These are phyloP conservation scores for Scytalidium lignicola DNA, from an alignment of 2,329 filamentous ascomycete species.

Conservation along the genomic window DNA sequence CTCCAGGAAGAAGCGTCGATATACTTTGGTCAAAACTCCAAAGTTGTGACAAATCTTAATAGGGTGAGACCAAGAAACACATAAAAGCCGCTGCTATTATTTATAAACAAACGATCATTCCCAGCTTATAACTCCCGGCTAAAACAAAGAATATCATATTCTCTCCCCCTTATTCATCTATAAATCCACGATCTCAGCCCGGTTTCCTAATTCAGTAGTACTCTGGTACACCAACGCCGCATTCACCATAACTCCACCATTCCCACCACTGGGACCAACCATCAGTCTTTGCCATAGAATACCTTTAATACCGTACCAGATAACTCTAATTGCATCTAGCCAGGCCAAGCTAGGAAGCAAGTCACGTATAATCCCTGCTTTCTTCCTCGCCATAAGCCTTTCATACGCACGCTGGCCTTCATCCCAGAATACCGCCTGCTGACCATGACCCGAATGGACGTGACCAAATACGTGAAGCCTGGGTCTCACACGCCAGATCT, in stretches of 20 bases:
- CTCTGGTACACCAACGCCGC: constrained; percentile 48
- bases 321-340: constrained; percentile 44
- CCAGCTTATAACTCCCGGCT: no score
- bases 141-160: neutral
- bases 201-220: constrained; percentile 42
- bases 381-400: constrained; percentile 23
- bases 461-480: constrained; percentile 62
- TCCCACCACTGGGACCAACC: constrained; percentile 44
- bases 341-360: constrained; percentile 31
- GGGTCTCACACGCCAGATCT: constrained; percentile 55
- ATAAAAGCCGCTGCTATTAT: no score
- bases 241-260: constrained; percentile 53
- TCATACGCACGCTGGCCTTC: constrained; percentile 41
- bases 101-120: no score
- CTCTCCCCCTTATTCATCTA: constrained; percentile 3
- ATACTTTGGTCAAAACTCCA: no score
- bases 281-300: constrained; percentile 53
- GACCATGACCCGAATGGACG: constrained; percentile 57
- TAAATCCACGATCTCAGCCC: constrained; percentile 23
- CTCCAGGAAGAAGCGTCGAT: no score
- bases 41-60: no score
- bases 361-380: constrained; percentile 29
- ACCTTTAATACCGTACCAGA: constrained; percentile 47
- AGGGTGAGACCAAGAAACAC: neutral
- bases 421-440: constrained; percentile 57